These are phyloP conservation scores for Protea cynaroides DNA, from an alignment of 164 flowering plant species.

Conservation along the genomic window DNA sequence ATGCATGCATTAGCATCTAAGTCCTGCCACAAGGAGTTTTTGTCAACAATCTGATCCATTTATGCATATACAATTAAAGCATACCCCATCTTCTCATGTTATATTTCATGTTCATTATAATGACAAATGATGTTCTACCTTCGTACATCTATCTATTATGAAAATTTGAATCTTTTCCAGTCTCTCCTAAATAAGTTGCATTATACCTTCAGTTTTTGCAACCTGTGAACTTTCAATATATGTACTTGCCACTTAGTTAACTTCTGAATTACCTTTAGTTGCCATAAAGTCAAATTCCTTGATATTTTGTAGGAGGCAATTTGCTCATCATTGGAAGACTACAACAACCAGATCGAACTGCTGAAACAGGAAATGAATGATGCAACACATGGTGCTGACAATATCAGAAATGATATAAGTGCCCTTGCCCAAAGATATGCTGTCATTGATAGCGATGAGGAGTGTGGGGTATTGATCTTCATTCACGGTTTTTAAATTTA, in stretches of 20 bases:
- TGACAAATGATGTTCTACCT: not conserved
- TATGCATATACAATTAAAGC: too few relatives aligned
- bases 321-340: slow-evolving; percentile 98
- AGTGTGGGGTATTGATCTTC: slow-evolving; percentile 77
- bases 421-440: slow-evolving; percentile 98
- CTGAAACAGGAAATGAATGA: slow-evolving; percentile 97
- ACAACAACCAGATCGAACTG: slow-evolving; percentile 94
- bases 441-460: slow-evolving; percentile 85
- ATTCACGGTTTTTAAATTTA: not conserved
- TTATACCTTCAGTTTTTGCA: not conserved
- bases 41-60: too few relatives aligned
- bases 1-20: too few relatives aligned
- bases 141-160: not conserved
- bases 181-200: not conserved
- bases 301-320: slow-evolving; percentile 78
- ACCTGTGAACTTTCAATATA: not conserved
- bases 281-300: not conserved
- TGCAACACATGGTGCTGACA: slow-evolving; percentile 99
- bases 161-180: not conserved
- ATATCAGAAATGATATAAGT: slow-evolving; percentile 92
- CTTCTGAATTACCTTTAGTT: not conserved
- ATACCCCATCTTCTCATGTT: too few relatives aligned
- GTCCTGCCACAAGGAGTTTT: too few relatives aligned
- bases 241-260: not conserved
- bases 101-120: not conserved